Percentiles rank a stretch among this genome's conserved stretches.
Evolutionary conservation across 1,284 basidiomycete genomes (phyloP).

Genomic region (Rhodofomes roseus): DNA sequence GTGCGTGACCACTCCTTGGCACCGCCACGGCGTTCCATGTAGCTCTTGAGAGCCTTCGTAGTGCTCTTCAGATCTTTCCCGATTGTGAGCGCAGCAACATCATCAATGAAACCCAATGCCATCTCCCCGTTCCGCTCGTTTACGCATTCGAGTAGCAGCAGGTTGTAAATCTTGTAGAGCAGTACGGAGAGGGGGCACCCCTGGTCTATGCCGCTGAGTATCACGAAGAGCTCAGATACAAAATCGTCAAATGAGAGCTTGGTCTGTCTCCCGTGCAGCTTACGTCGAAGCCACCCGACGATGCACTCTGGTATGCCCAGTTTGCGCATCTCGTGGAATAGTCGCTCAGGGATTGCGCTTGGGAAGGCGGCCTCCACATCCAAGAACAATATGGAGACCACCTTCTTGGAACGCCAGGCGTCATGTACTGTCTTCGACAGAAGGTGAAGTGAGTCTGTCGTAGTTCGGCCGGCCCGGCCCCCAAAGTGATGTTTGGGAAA

Average conservation of each 20-base stretch:
- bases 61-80: constrained; percentile 13
- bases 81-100: constrained; percentile 15
- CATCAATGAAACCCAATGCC: constrained; percentile 28
- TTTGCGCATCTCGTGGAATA: constrained; percentile 30
- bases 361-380: constrained; percentile 41
- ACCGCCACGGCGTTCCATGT: constrained; percentile 19
- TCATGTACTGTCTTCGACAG: constrained; percentile 29
- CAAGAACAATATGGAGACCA: constrained; percentile 31
- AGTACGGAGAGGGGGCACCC: constrained; percentile 32
- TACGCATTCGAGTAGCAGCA: constrained; percentile 20
- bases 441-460: constrained; percentile 34
- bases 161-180: constrained; percentile 32
- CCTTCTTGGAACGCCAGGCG: constrained; percentile 30
- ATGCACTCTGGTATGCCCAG: constrained; percentile 25
- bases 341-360: too few relatives aligned
- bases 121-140: constrained; percentile 12
- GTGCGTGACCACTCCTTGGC: constrained; percentile 17
- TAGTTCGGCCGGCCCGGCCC: constrained; percentile 30
- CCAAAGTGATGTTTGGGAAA: constrained; percentile 32
- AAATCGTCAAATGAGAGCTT: constrained; percentile 29
- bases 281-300: constrained; percentile 19
- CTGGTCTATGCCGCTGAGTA: too few relatives aligned
- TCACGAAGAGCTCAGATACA: constrained; percentile 16
- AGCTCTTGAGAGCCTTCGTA: constrained; percentile 14
- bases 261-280: constrained; percentile 22